Percentiles rank a stretch among this genome's conserved stretches.
These are phyloP conservation scores for Erodium maritimum DNA, from an alignment of 345 rosid genomes.

Conservation along the genomic window DNA sequence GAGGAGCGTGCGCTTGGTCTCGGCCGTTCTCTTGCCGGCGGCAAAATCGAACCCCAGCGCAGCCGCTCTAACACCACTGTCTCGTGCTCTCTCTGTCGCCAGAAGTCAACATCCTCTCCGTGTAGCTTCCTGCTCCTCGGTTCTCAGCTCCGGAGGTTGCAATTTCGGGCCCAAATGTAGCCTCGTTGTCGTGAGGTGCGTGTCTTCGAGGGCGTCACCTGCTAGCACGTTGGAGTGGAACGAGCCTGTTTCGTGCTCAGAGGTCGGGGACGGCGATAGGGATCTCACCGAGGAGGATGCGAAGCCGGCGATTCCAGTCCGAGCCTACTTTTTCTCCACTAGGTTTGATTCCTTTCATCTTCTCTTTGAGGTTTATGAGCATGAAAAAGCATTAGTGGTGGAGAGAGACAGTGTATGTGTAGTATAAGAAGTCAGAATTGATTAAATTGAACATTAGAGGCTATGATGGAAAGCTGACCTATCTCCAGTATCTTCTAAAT, in stretches of 20 bases:
- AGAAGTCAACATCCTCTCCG: not conserved
- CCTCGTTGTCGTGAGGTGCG: constrained; percentile 11
- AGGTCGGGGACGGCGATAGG: constrained; percentile 20
- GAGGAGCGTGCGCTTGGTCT: not conserved
- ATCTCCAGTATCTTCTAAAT: not conserved
- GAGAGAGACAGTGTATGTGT: too few species aligned
- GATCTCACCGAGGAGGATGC: constrained; percentile 27
- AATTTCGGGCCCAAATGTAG: constrained; percentile 8
- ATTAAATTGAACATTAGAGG: not conserved
- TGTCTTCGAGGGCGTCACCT: constrained; percentile 27
- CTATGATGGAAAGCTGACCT: not conserved
- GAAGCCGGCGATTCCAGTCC: constrained; percentile 63
- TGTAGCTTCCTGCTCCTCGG: not conserved
- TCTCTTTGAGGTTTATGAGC: not conserved
- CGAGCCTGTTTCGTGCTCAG: constrained; percentile 31
- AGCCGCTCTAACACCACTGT: not conserved
- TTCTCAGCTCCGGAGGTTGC: not conserved
- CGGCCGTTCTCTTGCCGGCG: not conserved
- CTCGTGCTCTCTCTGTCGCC: not conserved
- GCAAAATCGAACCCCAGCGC: not conserved
- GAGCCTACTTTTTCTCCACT: constrained; percentile 82
- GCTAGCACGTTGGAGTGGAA: constrained; percentile 25
- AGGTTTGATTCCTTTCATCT: constrained; percentile 26
- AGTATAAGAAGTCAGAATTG: not conserved
- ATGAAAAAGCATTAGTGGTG: not conserved